Evolutionary conservation across 2,329 filamentous ascomycete genomes (phyloP).

Genomic region (Aspergillus ochraceoroseus): DNA sequence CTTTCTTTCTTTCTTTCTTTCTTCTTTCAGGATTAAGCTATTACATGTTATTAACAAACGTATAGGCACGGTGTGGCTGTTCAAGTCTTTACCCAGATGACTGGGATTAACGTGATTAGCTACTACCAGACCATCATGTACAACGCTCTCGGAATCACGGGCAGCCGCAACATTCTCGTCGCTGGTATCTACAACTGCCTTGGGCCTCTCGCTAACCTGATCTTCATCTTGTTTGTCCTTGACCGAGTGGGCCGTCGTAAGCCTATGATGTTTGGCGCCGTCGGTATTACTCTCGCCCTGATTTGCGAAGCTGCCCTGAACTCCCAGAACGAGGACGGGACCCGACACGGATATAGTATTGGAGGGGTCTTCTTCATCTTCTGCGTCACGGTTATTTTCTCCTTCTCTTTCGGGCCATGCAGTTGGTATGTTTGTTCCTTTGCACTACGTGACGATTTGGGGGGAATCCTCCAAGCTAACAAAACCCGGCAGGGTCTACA

Average conservation of each 20-base stretch:
- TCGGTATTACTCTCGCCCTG: conserved; percentile 35
- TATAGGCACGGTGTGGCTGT: conserved; percentile 48
- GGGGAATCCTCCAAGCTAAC: conserved; percentile 49
- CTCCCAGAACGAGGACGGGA: conserved; percentile 45
- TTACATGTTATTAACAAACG: conserved; percentile 26
- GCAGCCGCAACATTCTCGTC: conserved; percentile 48
- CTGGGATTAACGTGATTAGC: conserved; percentile 23
- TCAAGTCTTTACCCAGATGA: conserved; percentile 60
- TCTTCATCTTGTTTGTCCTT: conserved; percentile 50
- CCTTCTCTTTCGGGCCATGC: conserved; percentile 53
- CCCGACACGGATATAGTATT: conserved; percentile 49
- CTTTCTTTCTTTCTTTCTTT: too few relatives aligned
- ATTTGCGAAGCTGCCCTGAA: conserved; percentile 57
- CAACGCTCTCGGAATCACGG: conserved; percentile 51
- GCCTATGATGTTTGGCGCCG: conserved; percentile 36
- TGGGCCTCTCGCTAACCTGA: conserved; percentile 32
- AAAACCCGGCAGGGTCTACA: conserved; percentile 51
- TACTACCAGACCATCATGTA: conserved; percentile 44
- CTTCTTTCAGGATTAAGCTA: too few relatives aligned
- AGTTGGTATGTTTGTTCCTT: conserved; percentile 47
- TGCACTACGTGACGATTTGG: too few relatives aligned
- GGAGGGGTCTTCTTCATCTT: conserved; percentile 64
- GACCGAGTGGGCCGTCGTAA: conserved; percentile 33
- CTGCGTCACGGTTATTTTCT: conserved; percentile 56
- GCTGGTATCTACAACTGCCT: conserved; percentile 41